A percentile compares a stretch with the other conserved stretches of the same genome.
phyloP scores from a whole-genome alignment of 352 stramenopile species.

The Phytophthora capsici region DNA sequence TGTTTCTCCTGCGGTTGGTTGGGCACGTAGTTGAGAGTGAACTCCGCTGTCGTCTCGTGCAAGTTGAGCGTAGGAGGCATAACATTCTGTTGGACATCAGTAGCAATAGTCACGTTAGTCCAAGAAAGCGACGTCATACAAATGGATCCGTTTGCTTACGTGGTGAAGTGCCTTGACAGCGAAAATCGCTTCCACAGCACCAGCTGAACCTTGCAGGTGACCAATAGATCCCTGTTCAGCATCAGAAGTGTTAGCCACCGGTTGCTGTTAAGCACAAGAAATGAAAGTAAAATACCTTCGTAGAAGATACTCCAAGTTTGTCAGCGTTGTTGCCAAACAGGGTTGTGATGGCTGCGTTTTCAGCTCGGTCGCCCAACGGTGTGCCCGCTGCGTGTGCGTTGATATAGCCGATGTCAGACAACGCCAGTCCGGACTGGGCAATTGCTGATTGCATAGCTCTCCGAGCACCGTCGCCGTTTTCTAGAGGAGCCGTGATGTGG shows the following conservation, averaged over 20 bases:
- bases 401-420: constrained; percentile 94
- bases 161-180: constrained; percentile 91
- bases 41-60: constrained; percentile 58
- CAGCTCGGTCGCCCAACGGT: constrained; percentile 94
- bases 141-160: constrained; percentile 32
- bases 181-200: constrained; percentile 95
- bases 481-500: constrained; percentile 82
- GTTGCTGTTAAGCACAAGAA: neutral
- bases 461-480: constrained; percentile 61
- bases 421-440: constrained; percentile 59
- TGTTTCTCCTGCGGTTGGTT: constrained; percentile 63
- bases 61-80: constrained; percentile 95
- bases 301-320: constrained; percentile 70
- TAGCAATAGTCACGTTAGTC: neutral
- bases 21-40: constrained; percentile 85
- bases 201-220: constrained; percentile 95
- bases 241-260: no score
- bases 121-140: neutral
- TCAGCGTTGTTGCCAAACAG: constrained; percentile 67
- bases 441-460: constrained; percentile 93
- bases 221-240: constrained; percentile 79
- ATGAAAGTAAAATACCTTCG: constrained; percentile 48
- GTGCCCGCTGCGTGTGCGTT: constrained; percentile 98
- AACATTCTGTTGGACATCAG: constrained; percentile 49
- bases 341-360: constrained; percentile 89